These are phyloP conservation scores for Trichosanthes truncata DNA, from an alignment of 306 rosid species.

Conservation along the genomic window DNA sequence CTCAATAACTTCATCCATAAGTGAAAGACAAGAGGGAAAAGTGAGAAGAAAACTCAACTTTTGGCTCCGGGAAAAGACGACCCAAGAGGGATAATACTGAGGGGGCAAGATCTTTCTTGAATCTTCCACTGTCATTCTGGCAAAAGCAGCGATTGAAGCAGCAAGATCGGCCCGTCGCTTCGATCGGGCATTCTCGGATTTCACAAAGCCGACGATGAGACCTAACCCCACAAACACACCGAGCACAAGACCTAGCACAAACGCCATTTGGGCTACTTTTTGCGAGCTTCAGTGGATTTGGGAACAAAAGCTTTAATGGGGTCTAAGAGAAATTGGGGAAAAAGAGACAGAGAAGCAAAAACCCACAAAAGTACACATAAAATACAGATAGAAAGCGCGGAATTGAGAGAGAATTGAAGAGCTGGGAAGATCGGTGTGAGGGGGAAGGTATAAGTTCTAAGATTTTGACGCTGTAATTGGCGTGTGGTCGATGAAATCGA, in stretches of 20 bases:
- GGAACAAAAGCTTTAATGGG: not conserved
- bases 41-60: constrained; percentile 40
- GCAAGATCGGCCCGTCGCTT: constrained; percentile 63
- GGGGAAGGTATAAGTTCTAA: not conserved
- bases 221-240: constrained; percentile 59
- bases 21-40: not conserved
- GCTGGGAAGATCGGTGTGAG: not conserved
- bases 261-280: constrained; percentile 37
- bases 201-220: constrained; percentile 48
- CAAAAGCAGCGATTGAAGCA: constrained; percentile 60
- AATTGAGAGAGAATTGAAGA: not conserved
- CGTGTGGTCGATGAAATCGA: not conserved
- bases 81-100: constrained; percentile 83
- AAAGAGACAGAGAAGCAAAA: not conserved
- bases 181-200: constrained; percentile 58
- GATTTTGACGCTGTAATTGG: not conserved
- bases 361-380: not conserved
- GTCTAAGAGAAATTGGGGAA: not conserved
- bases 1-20: not conserved
- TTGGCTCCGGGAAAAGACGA: constrained; percentile 70
- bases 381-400: not conserved
- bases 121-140: constrained; percentile 75
- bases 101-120: constrained; percentile 79
- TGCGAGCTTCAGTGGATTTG: not conserved
- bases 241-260: constrained; percentile 55